These are phyloP conservation scores for Arctostaphylos glauca DNA, from an alignment of 148 eudicot species.

Conservation along the genomic window DNA sequence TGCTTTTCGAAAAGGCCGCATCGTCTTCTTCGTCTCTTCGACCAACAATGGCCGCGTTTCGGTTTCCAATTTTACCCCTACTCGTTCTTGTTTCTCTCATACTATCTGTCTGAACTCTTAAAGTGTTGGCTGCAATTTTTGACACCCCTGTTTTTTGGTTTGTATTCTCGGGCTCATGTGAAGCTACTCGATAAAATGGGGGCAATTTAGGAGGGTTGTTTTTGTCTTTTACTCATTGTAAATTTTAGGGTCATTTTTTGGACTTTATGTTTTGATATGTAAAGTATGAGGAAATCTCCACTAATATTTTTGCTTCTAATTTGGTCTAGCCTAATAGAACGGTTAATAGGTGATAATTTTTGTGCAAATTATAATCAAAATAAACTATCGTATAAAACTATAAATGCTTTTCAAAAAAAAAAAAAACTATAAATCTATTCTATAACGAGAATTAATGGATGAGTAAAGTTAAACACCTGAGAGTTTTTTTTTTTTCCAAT, in stretches of 20 bases:
- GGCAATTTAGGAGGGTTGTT: not conserved
- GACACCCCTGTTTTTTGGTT: not conserved
- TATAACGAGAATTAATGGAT: too few relatives aligned
- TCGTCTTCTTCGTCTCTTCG: not conserved
- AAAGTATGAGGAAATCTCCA: not conserved
- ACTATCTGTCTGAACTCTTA: not conserved
- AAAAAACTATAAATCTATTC: too few relatives aligned
- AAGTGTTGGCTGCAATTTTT: not conserved
- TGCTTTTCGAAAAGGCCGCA: conserved; percentile 56
- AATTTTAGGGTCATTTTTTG: not conserved
- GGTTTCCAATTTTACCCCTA: conserved; percentile 12
- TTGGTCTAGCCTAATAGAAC: too few relatives aligned
- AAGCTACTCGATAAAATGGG: not conserved
- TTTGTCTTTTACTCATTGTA: not conserved
- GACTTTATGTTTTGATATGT: not conserved
- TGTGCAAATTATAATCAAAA: too few relatives aligned
- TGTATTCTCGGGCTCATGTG: not conserved
- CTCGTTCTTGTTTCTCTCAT: not conserved
- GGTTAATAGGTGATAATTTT: too few relatives aligned
- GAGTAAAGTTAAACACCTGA: too few relatives aligned
- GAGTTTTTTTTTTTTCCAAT: too few relatives aligned
- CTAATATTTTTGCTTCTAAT: not conserved
- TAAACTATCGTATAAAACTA: too few relatives aligned
- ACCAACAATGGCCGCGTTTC: not conserved
- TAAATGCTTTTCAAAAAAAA: too few relatives aligned